Base-by-base conservation (phyloP, 164 flowering plant genomes). In the Berberis vulgaris region DNA sequence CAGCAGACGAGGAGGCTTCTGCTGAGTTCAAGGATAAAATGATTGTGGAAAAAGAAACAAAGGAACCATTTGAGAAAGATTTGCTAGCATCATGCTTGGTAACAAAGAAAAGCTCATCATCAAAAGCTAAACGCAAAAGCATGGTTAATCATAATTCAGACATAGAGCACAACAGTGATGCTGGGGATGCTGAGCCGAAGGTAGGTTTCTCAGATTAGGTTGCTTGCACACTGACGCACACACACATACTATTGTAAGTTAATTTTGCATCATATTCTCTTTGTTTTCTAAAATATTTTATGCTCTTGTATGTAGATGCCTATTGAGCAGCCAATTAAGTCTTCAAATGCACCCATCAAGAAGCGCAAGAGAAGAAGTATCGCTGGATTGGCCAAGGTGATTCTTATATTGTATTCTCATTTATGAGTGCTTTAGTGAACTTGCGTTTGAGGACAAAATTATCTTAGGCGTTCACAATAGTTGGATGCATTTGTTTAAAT, bases 341-440 rank as follows among this genome's bases (percentile, higher is more conserved):
- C 82, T 52, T 56, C 80, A 7, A 26, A 11, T 8, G 84, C 73
- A 53, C 69, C 90, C 44, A 41, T 38, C 54, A 86, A 78, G 81
- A 90, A 87, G 70, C 26, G 26, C 26, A 93, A 86, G 77, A 69
- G 86, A 62, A 82, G 72, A 80, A 83, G 86, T 69, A 64, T 84
- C 62, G 67, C 84, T 4, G 96, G 91, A 59, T 78, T 90, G 76
- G 83, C 83, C 54, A 88, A 88, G 96, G 96, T 26, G 26, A 26
- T 26, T 64, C 42, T 52, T 38, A 26, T 26, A 26, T 26, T 26
- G 26, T 26, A 26, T 26, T 26, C 26, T 26, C 26, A 26, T 26
- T 26, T 26, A 26, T 26, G 26, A 26, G 26, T 26, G 26, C 26
- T 26, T 26, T 26, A 26, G 26, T 26, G 26, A 26, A 26, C 26